Base-by-base conservation (phyloP, 805 yeast species). In the Cyberlindnera misumaiensis region DNA sequence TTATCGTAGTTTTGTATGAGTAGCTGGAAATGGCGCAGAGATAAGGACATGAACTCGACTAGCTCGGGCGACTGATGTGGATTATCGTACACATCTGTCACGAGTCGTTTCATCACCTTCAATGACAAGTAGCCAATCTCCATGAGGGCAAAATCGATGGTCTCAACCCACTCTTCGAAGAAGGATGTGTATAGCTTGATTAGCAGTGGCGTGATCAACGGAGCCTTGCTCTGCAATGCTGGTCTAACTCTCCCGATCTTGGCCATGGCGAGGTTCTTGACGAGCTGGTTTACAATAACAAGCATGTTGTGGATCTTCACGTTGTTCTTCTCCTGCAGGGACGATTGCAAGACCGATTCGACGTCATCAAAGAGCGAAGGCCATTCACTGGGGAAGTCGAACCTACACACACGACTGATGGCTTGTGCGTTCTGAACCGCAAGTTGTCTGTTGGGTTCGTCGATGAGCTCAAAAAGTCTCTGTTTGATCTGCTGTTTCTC, bases 381-480 rank as follows among this genome's bases (percentile, higher is more conserved):
- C 97, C 97, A 93, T 33, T 81, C 88, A 2, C 64, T 58, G 0
- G 97, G 97, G 55, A 85, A 93, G 51, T 93, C 98, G 40, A 77
- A 67, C 36, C 97, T 64, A 18, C 84, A 82, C 20, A 93, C 83
- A 43, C 80, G 68, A 1, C 95, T 80, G 6, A 84, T 67, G 0
- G 94, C 80, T 46, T 84, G 83, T 0, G 97, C 94, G 56, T 85
- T 83, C 61, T 93, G 97, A 24, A 83, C 72, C 24, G 82, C 64
- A 42, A 90, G 66, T 53, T 80, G 93, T 42, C 73, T 75, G 51
- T 86, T 85, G 36, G 80, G 76, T 53, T 85, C 95, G 44, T 71
- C 73, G 11, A 85, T 55, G 32, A 77, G 55, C 22, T 70, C 65
- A 47, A 87, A 83, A 9, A 85, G 55, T 30, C 80, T 64, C 14